Percentiles rank a stretch among this genome's conserved stretches.
Conservation (phyloP, 805 yeast genomes). For the Hanseniaspora taiwanica region DNA sequence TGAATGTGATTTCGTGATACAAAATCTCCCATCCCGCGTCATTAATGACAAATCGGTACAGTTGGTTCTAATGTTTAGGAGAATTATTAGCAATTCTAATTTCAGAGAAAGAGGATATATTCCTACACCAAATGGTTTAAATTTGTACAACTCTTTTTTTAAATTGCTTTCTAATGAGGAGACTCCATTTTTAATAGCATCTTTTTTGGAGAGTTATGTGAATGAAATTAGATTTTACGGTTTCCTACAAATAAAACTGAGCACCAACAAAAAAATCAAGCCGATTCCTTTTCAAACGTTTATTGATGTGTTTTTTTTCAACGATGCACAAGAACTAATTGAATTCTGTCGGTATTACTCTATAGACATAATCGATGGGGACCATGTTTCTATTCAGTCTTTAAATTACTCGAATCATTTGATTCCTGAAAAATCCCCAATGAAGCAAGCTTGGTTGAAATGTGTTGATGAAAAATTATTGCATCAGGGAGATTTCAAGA, state of each 20-base stretch:
- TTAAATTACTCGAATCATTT: conserved; percentile 26
- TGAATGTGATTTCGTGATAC: conserved; percentile 67
- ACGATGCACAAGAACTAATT: conserved; percentile 36
- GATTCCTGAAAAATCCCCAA: conserved; percentile 27
- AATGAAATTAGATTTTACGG: conserved; percentile 70
- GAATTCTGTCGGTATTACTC: conserved; percentile 54
- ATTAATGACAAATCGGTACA: conserved; percentile 46
- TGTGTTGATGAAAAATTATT: conserved; percentile 29
- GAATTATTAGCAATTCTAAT: conserved; percentile 50
- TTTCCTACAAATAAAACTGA: conserved; percentile 46
- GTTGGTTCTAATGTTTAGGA: conserved; percentile 57
- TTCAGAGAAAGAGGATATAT: conserved; percentile 40
- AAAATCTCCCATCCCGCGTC: conserved; percentile 47
- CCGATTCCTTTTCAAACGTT: conserved; percentile 43
- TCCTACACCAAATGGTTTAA: conserved; percentile 42
- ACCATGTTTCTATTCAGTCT: conserved; percentile 32
- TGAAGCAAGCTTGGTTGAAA: conserved; percentile 34
- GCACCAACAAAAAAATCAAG: conserved; percentile 59
- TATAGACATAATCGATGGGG: conserved; percentile 29
- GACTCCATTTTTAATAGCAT: conserved; percentile 57
- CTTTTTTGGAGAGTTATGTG: conserved; percentile 66
- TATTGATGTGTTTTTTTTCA: conserved; percentile 48
- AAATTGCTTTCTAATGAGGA: conserved; percentile 31
- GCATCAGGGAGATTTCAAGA: conserved; percentile 15
- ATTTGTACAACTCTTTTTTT: conserved; percentile 55